These are phyloP conservation scores for Neoscytalidium dimidiatum DNA, from an alignment of 2,329 filamentous ascomycete species.

Conservation along the genomic window DNA sequence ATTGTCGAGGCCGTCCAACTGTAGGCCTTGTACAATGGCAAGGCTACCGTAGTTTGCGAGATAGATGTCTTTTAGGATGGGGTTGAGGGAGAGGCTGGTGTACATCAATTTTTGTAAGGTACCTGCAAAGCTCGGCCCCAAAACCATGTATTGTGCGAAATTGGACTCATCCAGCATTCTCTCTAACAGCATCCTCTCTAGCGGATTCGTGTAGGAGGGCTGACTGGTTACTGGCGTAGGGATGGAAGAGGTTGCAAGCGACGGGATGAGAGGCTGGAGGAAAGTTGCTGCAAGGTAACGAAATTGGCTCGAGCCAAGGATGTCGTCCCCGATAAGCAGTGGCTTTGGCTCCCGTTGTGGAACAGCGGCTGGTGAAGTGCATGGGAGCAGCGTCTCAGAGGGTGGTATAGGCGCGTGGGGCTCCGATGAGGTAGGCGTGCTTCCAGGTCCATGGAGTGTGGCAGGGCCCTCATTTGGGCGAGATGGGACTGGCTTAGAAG, in stretches of 20 bases:
- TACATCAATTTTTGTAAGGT: neutral
- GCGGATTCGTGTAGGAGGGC: neutral
- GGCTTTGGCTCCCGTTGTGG: no score
- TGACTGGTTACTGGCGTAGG: neutral
- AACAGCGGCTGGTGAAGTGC: no score
- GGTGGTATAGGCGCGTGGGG: no score
- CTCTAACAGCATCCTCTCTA: neutral
- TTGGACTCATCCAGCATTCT: neutral
- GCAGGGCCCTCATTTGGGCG: no score
- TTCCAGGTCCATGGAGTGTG: no score
- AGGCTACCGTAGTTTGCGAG: neutral
- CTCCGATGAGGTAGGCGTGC: no score
- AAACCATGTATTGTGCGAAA: neutral
- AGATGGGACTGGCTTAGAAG: no score
- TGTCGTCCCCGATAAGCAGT: neutral
- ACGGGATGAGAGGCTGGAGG: neutral
- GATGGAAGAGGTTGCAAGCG: neutral
- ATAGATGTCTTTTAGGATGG: neutral
- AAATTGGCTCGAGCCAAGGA: neutral
- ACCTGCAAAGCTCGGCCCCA: neutral
- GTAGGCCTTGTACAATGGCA: neutral
- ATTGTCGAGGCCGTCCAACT: neutral
- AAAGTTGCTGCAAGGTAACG: neutral
- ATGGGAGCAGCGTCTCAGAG: no score
- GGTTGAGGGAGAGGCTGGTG: neutral